These are phyloP conservation scores for Hydrangea macrophylla DNA, from an alignment of 148 eudicot species.

Conservation along the genomic window DNA sequence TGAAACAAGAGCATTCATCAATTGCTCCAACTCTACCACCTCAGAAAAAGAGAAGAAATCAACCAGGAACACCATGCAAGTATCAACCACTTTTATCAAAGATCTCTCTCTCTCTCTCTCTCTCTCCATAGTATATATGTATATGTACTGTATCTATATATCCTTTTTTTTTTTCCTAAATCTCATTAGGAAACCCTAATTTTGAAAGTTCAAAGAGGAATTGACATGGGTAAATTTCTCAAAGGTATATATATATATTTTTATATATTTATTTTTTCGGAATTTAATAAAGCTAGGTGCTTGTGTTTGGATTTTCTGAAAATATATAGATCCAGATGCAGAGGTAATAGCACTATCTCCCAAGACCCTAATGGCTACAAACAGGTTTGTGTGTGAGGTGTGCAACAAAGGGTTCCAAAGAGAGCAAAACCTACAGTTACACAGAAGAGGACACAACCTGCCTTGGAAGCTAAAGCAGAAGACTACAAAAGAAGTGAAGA, in stretches of 20 bases:
- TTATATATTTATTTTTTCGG: slow-evolving; percentile 2
- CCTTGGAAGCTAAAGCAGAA: slow-evolving; percentile 54
- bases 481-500: slow-evolving; percentile 40
- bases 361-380: slow-evolving; percentile 52
- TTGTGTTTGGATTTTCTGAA: not conserved
- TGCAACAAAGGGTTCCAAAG: slow-evolving; percentile 56
- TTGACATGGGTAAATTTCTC: not conserved
- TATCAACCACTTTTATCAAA: slow-evolving; percentile 9
- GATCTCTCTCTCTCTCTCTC: not conserved
- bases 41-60: slow-evolving; percentile 36
- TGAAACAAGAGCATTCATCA: slow-evolving; percentile 24
- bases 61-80: slow-evolving; percentile 50
- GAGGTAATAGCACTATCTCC: slow-evolving; percentile 53
- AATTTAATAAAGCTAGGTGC: not conserved
- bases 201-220: not conserved
- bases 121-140: not conserved
- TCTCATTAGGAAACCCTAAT: slow-evolving; percentile 6
- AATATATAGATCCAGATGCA: slow-evolving; percentile 51
- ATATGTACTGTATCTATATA: not conserved
- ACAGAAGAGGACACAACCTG: slow-evolving; percentile 51
- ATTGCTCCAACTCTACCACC: slow-evolving; percentile 12
- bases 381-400: slow-evolving; percentile 47
- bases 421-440: slow-evolving; percentile 50
- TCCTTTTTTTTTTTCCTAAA: not conserved
- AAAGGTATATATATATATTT: too few species aligned